Conservation (phyloP, 352 stramenopile genomes). For the Halophytophthora batemanensis region DNA sequence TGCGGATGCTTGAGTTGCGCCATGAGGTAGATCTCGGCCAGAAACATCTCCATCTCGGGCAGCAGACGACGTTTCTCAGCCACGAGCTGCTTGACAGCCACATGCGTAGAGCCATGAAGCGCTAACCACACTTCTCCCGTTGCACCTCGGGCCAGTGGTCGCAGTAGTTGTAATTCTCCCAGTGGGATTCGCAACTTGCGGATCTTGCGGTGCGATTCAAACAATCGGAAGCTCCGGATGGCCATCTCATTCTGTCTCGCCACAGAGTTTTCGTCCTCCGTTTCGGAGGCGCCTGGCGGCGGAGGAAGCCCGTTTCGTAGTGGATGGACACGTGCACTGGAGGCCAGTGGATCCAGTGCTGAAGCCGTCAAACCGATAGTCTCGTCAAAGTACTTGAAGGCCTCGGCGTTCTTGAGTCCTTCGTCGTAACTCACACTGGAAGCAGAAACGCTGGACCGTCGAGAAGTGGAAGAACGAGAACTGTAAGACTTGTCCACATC, state of each 20-base stretch:
- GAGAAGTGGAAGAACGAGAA: constrained; percentile 12
- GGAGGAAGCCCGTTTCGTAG: constrained; percentile 16
- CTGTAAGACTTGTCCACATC: constrained; percentile 25
- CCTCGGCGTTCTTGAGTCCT: constrained; percentile 40
- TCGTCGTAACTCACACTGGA: constrained; percentile 25
- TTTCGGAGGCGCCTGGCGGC: neutral
- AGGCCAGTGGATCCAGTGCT: constrained; percentile 40
- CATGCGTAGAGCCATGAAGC: constrained; percentile 36
- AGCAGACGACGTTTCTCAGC: constrained; percentile 44
- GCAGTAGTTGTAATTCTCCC: constrained; percentile 51
- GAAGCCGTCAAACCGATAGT: constrained; percentile 57
- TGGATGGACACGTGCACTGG: constrained; percentile 25
- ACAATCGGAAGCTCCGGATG: constrained; percentile 59
- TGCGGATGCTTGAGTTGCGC: constrained; percentile 62
- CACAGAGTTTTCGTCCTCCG: constrained; percentile 14
- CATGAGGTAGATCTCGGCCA: constrained; percentile 74
- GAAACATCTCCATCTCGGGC: constrained; percentile 71
- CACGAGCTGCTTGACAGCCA: constrained; percentile 71
- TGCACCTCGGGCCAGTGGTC: constrained; percentile 43
- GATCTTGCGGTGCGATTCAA: constrained; percentile 63
- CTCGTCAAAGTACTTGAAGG: constrained; percentile 56
- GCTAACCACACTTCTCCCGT: constrained; percentile 76
- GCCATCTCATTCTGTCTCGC: constrained; percentile 47
- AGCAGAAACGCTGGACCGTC: constrained; percentile 3
- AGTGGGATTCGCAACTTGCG: constrained; percentile 45